phyloP scores from a whole-genome alignment of 441 rosid species.

The Aquilaria agallochum region DNA sequence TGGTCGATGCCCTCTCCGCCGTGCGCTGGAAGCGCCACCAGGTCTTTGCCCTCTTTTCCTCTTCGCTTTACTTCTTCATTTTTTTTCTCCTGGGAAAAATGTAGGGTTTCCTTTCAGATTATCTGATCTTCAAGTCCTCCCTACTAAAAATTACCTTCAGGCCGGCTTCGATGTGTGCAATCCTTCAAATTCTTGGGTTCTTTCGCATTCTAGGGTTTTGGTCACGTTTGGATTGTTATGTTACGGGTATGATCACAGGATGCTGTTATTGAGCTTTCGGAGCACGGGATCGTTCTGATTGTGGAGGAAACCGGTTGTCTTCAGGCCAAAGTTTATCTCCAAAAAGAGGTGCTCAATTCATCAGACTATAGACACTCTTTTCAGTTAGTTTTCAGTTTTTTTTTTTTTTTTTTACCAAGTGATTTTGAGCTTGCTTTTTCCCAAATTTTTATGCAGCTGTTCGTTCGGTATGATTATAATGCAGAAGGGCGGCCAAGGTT shows the following conservation, averaged over 20 bases:
- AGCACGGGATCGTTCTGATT: slow-evolving; percentile 79
- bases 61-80: too few species aligned
- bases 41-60: slow-evolving; percentile 23
- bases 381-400: not conserved
- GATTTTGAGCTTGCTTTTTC: not conserved
- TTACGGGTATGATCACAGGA: slow-evolving; percentile 33
- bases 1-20: slow-evolving; percentile 87
- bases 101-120: not conserved
- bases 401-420: not conserved
- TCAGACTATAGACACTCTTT: too few species aligned
- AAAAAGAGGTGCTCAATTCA: slow-evolving; percentile 56
- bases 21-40: slow-evolving; percentile 94
- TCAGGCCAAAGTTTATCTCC: slow-evolving; percentile 92
- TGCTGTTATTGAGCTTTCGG: slow-evolving; percentile 78
- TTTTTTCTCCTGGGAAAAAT: not conserved
- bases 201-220: slow-evolving; percentile 9
- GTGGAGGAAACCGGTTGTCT: slow-evolving; percentile 88
- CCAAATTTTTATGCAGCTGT: slow-evolving; percentile 43
- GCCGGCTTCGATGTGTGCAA: not conserved
- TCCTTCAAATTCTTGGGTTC: not conserved
- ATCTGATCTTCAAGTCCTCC: not conserved
- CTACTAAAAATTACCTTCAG: not conserved
- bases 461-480: slow-evolving; percentile 53
- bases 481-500: slow-evolving; percentile 78
- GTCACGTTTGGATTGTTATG: not conserved